phyloP scores from a whole-genome alignment of 2,329 filamentous ascomycete species.

The Colletotrichum eleusines region DNA sequence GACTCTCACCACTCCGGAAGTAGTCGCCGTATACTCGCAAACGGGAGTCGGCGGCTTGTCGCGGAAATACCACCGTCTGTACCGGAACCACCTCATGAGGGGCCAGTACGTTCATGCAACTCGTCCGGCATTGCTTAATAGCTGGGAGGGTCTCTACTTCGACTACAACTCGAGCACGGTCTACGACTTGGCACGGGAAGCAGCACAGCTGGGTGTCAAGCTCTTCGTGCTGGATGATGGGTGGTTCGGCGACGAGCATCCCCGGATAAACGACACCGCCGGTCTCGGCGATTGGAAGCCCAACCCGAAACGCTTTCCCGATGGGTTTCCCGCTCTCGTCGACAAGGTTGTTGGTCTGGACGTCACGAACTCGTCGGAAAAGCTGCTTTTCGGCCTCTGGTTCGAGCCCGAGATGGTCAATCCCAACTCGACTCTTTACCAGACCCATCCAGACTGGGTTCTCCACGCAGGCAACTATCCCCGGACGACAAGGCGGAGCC shows the following conservation, averaged over 20 bases:
- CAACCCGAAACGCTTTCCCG: constrained; percentile 69
- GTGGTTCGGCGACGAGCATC: constrained; percentile 75
- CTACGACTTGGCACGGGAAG: constrained; percentile 65
- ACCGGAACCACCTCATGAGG: constrained; percentile 70
- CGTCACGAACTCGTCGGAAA: constrained; percentile 58
- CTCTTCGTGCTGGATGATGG: constrained; percentile 76
- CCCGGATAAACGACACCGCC: constrained; percentile 66
- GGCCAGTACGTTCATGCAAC: constrained; percentile 65
- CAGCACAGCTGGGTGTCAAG: constrained; percentile 69
- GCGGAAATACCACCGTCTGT: constrained; percentile 70
- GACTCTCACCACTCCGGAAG: constrained; percentile 71
- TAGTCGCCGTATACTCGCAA: constrained; percentile 71
- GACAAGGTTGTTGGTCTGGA: constrained; percentile 62
- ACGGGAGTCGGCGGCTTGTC: constrained; percentile 72
- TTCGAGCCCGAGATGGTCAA: constrained; percentile 78
- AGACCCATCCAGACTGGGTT: constrained; percentile 73
- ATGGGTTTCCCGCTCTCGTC: constrained; percentile 66
- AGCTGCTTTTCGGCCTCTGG: constrained; percentile 73
- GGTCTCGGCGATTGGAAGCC: constrained; percentile 74
- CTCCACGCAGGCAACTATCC: constrained; percentile 68
- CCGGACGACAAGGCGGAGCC: constrained; percentile 66
- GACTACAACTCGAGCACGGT: constrained; percentile 69
- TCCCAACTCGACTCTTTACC: constrained; percentile 70
- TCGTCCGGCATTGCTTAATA: constrained; percentile 71
- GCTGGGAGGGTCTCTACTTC: constrained; percentile 74